A percentile compares a stretch with the other conserved stretches of the same genome.
Conservation (phyloP, 257 asterid species). For the Salvia rosmarinus region DNA sequence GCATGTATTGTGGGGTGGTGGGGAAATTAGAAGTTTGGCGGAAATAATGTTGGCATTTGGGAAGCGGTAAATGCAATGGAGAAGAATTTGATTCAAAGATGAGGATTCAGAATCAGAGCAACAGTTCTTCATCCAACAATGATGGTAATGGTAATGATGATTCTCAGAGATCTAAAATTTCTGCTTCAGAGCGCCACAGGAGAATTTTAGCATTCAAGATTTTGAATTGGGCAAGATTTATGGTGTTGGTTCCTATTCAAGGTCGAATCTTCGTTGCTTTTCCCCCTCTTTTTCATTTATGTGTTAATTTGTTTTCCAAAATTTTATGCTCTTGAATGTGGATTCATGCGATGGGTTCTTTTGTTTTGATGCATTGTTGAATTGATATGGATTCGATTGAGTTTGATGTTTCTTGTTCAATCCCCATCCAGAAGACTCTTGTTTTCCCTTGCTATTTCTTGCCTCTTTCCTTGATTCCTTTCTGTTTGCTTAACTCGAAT, state of each 20-base stretch:
- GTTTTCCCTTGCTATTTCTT: neutral
- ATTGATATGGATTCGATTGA: slow-evolving; percentile 17
- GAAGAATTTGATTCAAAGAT: slow-evolving; percentile 84
- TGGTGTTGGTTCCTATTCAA: slow-evolving; percentile 99
- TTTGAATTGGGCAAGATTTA: slow-evolving; percentile 98
- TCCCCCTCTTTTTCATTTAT: neutral
- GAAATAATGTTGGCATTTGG: slow-evolving; percentile 63
- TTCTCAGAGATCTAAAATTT: slow-evolving; percentile 80
- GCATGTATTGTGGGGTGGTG: slow-evolving; percentile 41
- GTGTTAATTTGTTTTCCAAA: neutral
- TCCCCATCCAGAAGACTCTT: neutral
- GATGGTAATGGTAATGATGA: slow-evolving; percentile 24
- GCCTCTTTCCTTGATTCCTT: neutral
- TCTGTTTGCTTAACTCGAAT: slow-evolving; percentile 12
- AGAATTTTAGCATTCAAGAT: slow-evolving; percentile 87
- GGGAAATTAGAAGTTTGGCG: slow-evolving; percentile 39
- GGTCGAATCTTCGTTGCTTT: slow-evolving; percentile 46
- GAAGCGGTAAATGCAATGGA: slow-evolving; percentile 60
- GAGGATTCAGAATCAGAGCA: slow-evolving; percentile 49
- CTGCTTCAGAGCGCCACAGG: slow-evolving; percentile 94
- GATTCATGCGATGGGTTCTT: neutral
- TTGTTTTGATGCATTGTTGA: slow-evolving; percentile 24
- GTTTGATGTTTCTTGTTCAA: slow-evolving; percentile 1
- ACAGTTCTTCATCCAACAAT: slow-evolving; percentile 48
- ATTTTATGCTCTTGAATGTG: neutral